A percentile compares a stretch with the other conserved stretches of the same genome.
Evolutionary conservation across 2,329 filamentous ascomycete species (phyloP).

Genomic region (Juglanconis sp.): DNA sequence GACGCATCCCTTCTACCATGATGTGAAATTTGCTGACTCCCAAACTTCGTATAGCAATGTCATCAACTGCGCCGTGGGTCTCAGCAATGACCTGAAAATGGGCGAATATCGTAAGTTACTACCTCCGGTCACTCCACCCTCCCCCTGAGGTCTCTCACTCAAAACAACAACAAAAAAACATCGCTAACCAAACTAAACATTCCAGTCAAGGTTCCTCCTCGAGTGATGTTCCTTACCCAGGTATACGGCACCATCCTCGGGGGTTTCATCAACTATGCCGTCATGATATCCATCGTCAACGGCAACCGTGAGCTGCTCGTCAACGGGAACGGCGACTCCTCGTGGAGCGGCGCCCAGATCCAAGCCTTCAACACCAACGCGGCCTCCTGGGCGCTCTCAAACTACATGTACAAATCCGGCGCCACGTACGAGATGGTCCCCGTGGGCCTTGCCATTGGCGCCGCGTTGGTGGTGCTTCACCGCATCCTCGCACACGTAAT

Average conservation of each 20-base stretch:
- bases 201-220: slow-evolving; percentile 51
- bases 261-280: slow-evolving; percentile 50
- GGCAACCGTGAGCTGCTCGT: slow-evolving; percentile 45
- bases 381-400: slow-evolving; percentile 48
- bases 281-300: slow-evolving; percentile 53
- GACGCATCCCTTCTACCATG: no score
- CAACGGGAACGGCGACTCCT: slow-evolving; percentile 42
- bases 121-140: no score
- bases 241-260: slow-evolving; percentile 54
- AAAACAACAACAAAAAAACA: no score
- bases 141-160: neutral
- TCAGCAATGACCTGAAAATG: slow-evolving; percentile 52
- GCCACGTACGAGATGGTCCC: slow-evolving; percentile 45
- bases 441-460: slow-evolving; percentile 47
- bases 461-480: slow-evolving; percentile 41
- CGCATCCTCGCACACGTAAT: slow-evolving; percentile 39
- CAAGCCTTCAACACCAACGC: slow-evolving; percentile 49
- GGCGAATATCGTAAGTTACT: slow-evolving; percentile 50
- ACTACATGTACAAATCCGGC: slow-evolving; percentile 48
- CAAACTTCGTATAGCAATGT: no score
- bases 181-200: no score
- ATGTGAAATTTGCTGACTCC: no score
- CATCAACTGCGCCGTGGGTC: no score
- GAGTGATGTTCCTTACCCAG: slow-evolving; percentile 54
- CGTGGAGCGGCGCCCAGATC: slow-evolving; percentile 51